Conservation (phyloP, 2,329 filamentous ascomycete species). For the Fusarium transvaalense region DNA sequence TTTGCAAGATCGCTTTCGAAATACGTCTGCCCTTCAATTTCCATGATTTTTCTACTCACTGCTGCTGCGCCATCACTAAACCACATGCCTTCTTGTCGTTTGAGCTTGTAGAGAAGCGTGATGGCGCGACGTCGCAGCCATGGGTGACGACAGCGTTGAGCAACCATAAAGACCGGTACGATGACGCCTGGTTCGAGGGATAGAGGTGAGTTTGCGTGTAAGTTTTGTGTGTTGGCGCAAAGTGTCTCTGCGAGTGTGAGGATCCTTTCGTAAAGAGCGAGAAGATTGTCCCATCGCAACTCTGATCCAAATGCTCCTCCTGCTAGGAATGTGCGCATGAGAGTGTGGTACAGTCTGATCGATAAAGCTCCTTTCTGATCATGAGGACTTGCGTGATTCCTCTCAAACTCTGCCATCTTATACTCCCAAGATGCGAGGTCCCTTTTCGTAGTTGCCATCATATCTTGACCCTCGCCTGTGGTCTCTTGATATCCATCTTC, state of each 20-base stretch:
- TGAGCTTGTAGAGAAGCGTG: conserved; percentile 41
- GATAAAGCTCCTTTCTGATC: conserved; percentile 37
- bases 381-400: conserved; percentile 7
- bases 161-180: conserved; percentile 48
- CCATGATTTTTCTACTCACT: conserved; percentile 42
- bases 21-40: conserved; percentile 40
- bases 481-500: neutral
- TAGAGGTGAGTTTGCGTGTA: conserved; percentile 38
- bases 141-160: conserved; percentile 50
- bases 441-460: conserved; percentile 10
- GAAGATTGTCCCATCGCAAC: conserved; percentile 46
- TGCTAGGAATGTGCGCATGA: conserved; percentile 38
- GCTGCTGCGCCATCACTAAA: conserved; percentile 48
- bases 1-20: conserved; percentile 29
- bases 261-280: conserved; percentile 50
- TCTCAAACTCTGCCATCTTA: conserved; percentile 45
- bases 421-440: conserved; percentile 43
- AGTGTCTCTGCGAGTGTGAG: conserved; percentile 38
- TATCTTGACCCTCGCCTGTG: neutral
- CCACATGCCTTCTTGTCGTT: conserved; percentile 53
- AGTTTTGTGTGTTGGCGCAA: conserved; percentile 27
- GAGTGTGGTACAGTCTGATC: conserved; percentile 50
- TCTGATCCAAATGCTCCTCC: conserved; percentile 45
- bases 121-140: conserved; percentile 47
- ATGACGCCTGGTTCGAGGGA: conserved; percentile 53